Evolutionary conservation across 768 basidiomycete species (phyloP).

Genomic region (Lentinula aciculospora): DNA sequence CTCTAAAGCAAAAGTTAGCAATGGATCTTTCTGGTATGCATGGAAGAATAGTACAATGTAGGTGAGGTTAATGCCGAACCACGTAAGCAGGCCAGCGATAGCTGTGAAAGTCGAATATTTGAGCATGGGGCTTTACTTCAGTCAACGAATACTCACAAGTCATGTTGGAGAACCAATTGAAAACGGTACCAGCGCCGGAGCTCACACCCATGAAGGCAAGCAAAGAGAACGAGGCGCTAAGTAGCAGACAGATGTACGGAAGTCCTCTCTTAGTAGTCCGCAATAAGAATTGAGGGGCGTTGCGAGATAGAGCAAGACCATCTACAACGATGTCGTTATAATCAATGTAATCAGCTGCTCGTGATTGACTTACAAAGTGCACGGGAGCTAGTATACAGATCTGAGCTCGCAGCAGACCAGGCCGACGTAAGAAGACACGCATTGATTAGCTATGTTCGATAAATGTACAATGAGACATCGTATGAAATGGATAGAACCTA

Average conservation of each 20-base stretch:
- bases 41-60: constrained; percentile 27
- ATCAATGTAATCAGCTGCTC: neutral
- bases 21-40: neutral
- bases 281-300: constrained; percentile 78
- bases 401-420: constrained; percentile 88
- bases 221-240: constrained; percentile 58
- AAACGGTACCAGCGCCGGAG: constrained; percentile 64
- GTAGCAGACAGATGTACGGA: constrained; percentile 67
- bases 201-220: constrained; percentile 83
- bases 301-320: constrained; percentile 72
- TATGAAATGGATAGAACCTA: neutral
- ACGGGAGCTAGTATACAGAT: constrained; percentile 85
- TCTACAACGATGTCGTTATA: constrained; percentile 34
- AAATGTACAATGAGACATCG: neutral
- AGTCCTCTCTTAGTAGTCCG: constrained; percentile 67
- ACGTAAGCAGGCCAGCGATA: constrained; percentile 65
- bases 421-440: constrained; percentile 83
- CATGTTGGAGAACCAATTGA: constrained; percentile 78
- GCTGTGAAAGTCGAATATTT: constrained; percentile 28
- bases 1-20: constrained; percentile 32
- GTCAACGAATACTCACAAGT: constrained; percentile 34
- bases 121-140: constrained; percentile 41
- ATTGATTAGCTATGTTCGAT: constrained; percentile 57
- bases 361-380: constrained; percentile 59
- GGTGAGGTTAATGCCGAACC: constrained; percentile 73